A percentile compares a stretch with the other conserved stretches of the same genome.
Evolutionary conservation across 2,329 filamentous ascomycete genomes (phyloP).

Genomic region (Penicillium sp.): DNA sequence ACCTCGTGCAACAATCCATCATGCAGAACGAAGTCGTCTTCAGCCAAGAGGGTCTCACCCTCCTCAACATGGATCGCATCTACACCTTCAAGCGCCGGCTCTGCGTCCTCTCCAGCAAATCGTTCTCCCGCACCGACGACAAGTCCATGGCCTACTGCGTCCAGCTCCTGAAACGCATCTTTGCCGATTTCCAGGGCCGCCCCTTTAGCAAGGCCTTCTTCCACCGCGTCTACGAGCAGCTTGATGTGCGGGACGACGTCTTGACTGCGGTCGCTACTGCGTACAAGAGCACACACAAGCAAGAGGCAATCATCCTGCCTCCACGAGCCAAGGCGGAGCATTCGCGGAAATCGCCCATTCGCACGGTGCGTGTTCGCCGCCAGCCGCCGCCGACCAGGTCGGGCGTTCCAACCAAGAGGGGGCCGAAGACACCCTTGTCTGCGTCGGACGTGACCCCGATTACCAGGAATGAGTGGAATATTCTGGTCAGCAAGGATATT

Average conservation of each 20-base stretch:
- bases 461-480: conserved; percentile 44
- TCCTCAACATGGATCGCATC: conserved; percentile 46
- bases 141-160: conserved; percentile 42
- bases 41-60: conserved; percentile 44
- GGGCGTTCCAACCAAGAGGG: conserved; percentile 22
- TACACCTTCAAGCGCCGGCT: conserved; percentile 46
- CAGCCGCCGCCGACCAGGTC: conserved; percentile 22
- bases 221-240: conserved; percentile 43
- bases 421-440: conserved; percentile 41
- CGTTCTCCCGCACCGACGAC: conserved; percentile 28
- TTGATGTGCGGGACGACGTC: conserved; percentile 38
- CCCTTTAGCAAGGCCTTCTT: conserved; percentile 46
- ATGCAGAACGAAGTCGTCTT: conserved; percentile 46
- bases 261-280: conserved; percentile 36
- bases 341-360: conserved; percentile 21
- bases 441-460: conserved; percentile 46
- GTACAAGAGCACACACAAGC: conserved; percentile 36
- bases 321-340: conserved; percentile 16
- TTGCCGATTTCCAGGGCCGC: conserved; percentile 41
- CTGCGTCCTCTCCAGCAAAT: conserved; percentile 36
- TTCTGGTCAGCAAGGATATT: conserved; percentile 36
- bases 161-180: conserved; percentile 40
- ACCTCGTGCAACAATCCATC: conserved; percentile 44
- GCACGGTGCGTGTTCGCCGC: conserved; percentile 24
- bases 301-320: conserved; percentile 41